These are phyloP conservation scores for Mimosa bimucronata DNA, from an alignment of 306 rosid species.

Conservation along the genomic window DNA sequence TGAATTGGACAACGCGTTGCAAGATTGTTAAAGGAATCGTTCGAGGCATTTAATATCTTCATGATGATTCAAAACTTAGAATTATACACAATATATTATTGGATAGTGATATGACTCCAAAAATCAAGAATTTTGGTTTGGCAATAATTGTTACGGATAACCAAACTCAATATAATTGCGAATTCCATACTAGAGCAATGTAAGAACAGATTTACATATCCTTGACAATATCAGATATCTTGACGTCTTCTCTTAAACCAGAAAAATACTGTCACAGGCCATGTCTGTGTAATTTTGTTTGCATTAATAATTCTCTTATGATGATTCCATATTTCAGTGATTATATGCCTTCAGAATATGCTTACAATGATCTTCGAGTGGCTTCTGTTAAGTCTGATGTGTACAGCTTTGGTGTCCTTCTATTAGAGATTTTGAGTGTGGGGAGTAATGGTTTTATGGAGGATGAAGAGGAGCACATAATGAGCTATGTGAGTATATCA, in stretches of 20 bases:
- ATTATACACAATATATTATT: slow-evolving; percentile 59
- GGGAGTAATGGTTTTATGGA: too few relatives aligned
- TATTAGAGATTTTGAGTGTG: too few relatives aligned
- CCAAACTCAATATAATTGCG: slow-evolving; percentile 48
- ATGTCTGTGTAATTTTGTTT: too few relatives aligned
- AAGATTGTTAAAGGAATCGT: slow-evolving; percentile 52
- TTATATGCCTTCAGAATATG: too few relatives aligned
- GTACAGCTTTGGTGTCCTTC: too few relatives aligned
- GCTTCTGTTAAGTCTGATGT: too few relatives aligned
- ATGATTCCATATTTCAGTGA: too few relatives aligned
- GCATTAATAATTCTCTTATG: too few relatives aligned
- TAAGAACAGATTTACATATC: too few relatives aligned
- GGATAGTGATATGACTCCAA: slow-evolving; percentile 51
- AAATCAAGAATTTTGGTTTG: slow-evolving; percentile 64
- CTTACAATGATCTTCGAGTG: fast-evolving
- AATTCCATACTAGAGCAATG: neutral
- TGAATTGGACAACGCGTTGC: slow-evolving; percentile 49
- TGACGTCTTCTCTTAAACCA: too few relatives aligned
- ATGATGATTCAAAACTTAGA: slow-evolving; percentile 56
- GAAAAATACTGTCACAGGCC: too few relatives aligned
- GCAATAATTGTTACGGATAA: slow-evolving; percentile 47
- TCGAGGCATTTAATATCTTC: slow-evolving; percentile 60
- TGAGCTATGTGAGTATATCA: slow-evolving; percentile 43
- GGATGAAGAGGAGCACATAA: neutral
- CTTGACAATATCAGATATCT: too few relatives aligned